Percentiles rank a stretch among this genome's conserved stretches.
phyloP scores from a whole-genome alignment of 352 stramenopile species.

The Pseudoperonospora humuli region DNA sequence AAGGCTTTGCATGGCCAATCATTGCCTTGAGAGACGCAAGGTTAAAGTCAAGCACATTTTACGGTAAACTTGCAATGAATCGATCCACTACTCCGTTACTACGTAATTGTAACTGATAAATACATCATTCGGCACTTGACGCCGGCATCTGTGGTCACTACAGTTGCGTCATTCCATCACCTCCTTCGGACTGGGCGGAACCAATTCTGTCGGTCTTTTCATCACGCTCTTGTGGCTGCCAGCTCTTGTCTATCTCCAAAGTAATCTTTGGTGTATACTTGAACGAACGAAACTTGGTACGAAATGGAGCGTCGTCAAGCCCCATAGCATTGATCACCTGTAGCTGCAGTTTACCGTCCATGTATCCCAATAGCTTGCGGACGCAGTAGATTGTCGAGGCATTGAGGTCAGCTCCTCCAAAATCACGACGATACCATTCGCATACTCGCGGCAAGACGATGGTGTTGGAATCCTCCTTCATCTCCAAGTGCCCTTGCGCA shows the following conservation, averaged over 20 bases:
- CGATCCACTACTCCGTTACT: background rate
- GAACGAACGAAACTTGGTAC: conserved; percentile 52
- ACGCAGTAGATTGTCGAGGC: conserved; percentile 45
- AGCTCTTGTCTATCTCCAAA: conserved; percentile 17
- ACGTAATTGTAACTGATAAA: conserved; percentile 14
- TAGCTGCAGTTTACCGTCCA: conserved; percentile 36
- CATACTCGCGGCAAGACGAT: conserved; percentile 59
- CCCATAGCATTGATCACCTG: conserved; percentile 34
- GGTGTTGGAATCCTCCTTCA: conserved; percentile 23
- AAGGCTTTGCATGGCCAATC: too few relatives aligned
- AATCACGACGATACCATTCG: conserved; percentile 73
- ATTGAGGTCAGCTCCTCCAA: conserved; percentile 15
- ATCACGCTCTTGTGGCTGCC: background rate
- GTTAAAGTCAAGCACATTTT: background rate
- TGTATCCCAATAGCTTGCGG: conserved; percentile 69
- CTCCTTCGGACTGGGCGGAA: conserved; percentile 6
- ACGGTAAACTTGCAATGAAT: background rate
- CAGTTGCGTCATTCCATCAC: conserved; percentile 12
- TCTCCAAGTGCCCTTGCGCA: conserved; percentile 18
- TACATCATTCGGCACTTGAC: conserved; percentile 9
- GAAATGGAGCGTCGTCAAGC: conserved; percentile 39
- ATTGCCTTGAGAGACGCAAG: background rate
- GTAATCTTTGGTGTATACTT: conserved; percentile 37
- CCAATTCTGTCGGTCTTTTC: background rate
- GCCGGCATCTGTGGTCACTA: conserved; percentile 2